Base-by-base conservation (phyloP, 192 early-diverging fungal genomes). In the Dissophora globulifera region DNA sequence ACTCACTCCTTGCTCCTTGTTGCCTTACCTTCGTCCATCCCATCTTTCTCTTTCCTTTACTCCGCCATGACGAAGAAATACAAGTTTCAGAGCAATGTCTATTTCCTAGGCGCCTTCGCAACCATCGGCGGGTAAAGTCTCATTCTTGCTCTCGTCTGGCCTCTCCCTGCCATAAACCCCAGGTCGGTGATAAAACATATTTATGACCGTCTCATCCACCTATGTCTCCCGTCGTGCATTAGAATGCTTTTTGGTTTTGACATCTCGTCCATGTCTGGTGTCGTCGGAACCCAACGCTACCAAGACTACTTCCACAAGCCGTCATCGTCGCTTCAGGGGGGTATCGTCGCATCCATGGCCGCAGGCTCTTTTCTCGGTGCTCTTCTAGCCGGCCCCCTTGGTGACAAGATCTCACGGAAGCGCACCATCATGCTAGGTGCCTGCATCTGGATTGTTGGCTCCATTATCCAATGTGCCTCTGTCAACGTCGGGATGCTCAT, bases 341-440 rank as follows among this genome's bases (percentile, higher is more conserved):
- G 86, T 22, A 90, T 92, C 49, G 84, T 85, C 17, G 87, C 88
- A 11, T 70, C 87, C 31, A 86, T 94, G 43, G 85, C 86, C 11
- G 84, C 90, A 26, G 93, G 93, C 31, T 92, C 88, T 58, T 93
- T 93, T 54, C 62, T 91, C 41, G 93, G 93, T 11, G 86, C 92
- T 23, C 63, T 95, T 22, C 30, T 78, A 30, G 86, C 90, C 12
- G 92, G 90, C 56, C 81, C 78, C 57, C 78, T 91, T 7, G 90
- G 91, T 38, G 93, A 95, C 78, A 58, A 43, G 46, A 72, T 88
- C 58, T 86, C 88, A 13, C 88, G 93, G 42, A 92, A 91, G 57
- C 82, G 79, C 42, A 87, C 91, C 9, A 89, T 95, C 65, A 86
- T 92, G 68, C 38, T 80, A 3, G 86, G 86, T 25, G 86, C 85